A percentile compares a stretch with the other conserved stretches of the same genome.
phyloP scores from a whole-genome alignment of 2,329 filamentous ascomycete genomes.

The Thelonectria olida region DNA sequence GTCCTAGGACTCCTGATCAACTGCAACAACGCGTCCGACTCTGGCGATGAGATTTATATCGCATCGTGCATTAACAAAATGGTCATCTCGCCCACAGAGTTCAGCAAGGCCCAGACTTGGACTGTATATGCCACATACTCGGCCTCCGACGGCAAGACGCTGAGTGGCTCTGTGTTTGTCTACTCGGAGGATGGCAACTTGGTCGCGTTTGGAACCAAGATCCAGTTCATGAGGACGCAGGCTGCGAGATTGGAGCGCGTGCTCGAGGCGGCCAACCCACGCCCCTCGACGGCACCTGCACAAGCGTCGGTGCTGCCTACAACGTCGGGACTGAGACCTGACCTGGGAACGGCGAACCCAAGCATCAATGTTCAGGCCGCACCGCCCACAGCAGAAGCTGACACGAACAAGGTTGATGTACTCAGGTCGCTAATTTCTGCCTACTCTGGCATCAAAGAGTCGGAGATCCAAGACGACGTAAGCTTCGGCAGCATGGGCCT shows the following conservation, averaged over 20 bases:
- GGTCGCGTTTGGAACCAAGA: slow-evolving; percentile 22
- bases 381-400: not conserved
- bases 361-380: not conserved
- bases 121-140: slow-evolving; percentile 30
- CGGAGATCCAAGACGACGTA: slow-evolving; percentile 25
- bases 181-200: slow-evolving; percentile 22
- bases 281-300: not conserved
- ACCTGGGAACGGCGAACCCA: not conserved
- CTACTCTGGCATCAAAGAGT: slow-evolving; percentile 26
- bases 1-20: slow-evolving; percentile 34
- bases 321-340: not conserved
- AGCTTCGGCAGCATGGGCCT: slow-evolving; percentile 27
- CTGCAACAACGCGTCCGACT: slow-evolving; percentile 19
- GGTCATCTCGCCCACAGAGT: slow-evolving; percentile 26
- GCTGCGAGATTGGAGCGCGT: slow-evolving; percentile 26
- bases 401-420: not conserved
- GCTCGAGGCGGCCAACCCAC: slow-evolving; percentile 21
- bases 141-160: slow-evolving; percentile 17
- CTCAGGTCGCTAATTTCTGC: slow-evolving; percentile 19
- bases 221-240: slow-evolving; percentile 26
- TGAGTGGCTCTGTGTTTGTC: slow-evolving; percentile 28
- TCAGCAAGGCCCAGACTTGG: slow-evolving; percentile 19
- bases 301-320: not conserved
- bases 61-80: slow-evolving; percentile 25
- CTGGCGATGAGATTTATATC: slow-evolving; percentile 27